phyloP scores from a whole-genome alignment of 2,329 filamentous ascomycete species.

The Microsporum audouinii region DNA sequence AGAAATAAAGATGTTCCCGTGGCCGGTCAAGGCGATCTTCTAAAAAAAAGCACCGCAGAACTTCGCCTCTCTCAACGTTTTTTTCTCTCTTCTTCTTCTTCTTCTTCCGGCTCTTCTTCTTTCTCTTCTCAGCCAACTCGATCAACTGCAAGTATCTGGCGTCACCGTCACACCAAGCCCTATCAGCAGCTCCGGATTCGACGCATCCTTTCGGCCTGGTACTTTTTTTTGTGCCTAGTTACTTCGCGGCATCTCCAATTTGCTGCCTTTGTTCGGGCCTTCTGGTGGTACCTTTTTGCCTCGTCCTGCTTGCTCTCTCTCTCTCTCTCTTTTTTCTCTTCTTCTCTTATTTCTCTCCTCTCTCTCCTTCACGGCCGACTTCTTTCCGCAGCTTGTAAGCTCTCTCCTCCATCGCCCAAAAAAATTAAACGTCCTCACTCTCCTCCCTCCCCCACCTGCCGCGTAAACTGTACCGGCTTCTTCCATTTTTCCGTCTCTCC shows the following conservation, averaged over 20 bases:
- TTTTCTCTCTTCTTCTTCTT: conserved; percentile 4
- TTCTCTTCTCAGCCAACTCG: not conserved
- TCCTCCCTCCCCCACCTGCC: conserved; percentile 11
- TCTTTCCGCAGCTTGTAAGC: not conserved
- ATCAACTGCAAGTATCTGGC: not conserved
- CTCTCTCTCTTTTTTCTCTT: not conserved
- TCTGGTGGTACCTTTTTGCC: conserved; percentile 4
- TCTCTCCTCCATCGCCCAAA: not conserved
- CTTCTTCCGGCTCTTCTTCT: not conserved
- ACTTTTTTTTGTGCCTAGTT: not conserved
- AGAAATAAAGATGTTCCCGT: conserved; percentile 5
- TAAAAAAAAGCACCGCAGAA: not conserved
- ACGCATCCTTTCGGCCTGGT: not conserved
- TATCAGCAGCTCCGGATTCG: not conserved
- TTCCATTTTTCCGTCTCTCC: conserved; percentile 11
- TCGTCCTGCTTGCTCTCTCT: not conserved
- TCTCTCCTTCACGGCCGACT: not conserved
- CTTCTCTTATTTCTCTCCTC: not conserved
- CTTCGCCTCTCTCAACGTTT: not conserved
- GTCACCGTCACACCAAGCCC: not conserved
- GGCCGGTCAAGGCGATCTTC: conserved; percentile 5
- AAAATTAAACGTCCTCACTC: not conserved
- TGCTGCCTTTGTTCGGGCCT: not conserved
- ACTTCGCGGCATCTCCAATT: not conserved
- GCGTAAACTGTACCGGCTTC: not conserved